A percentile compares a stretch with the other conserved stretches of the same genome.
phyloP scores from a whole-genome alignment of 2,329 filamentous ascomycete species.

The Beauveria brongniartii region DNA sequence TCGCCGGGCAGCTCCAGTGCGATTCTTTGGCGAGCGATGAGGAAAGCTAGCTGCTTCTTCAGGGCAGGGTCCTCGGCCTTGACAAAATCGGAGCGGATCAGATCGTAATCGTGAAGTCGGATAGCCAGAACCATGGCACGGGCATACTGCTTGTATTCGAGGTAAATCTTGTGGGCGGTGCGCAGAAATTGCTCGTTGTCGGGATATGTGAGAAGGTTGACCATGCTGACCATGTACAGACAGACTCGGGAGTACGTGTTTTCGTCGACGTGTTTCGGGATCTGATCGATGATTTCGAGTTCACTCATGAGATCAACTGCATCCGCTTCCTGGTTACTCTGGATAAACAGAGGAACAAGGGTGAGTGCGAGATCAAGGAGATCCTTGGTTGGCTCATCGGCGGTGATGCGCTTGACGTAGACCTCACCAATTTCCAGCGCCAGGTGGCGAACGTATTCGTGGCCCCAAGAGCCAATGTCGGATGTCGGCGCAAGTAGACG shows the following conservation, averaged over 20 bases:
- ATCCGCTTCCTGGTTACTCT: constrained; percentile 96
- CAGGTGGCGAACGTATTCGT: constrained; percentile 94
- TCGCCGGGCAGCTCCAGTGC: constrained; percentile 63
- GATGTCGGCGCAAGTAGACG: constrained; percentile 80
- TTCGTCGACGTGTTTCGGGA: constrained; percentile 83
- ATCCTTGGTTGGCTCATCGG: constrained; percentile 77
- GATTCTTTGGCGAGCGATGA: constrained; percentile 87
- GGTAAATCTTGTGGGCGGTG: constrained; percentile 90
- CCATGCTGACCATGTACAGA: constrained; percentile 98
- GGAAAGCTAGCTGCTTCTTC: constrained; percentile 89
- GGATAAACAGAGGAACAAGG: constrained; percentile 88
- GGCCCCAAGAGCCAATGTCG: constrained; percentile 95
- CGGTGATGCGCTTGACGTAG: constrained; percentile 76
- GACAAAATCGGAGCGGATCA: constrained; percentile 77
- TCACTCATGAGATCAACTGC: constrained; percentile 96
- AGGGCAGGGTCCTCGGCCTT: constrained; percentile 72
- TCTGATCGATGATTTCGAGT: constrained; percentile 90
- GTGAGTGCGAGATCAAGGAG: constrained; percentile 75
- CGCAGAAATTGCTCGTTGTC: constrained; percentile 94
- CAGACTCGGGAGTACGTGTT: constrained; percentile 91
- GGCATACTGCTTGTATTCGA: constrained; percentile 83
- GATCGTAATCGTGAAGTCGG: constrained; percentile 74
- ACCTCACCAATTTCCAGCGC: constrained; percentile 94
- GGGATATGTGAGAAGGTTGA: constrained; percentile 92
- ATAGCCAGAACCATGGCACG: constrained; percentile 94